Evolutionary conservation across 805 yeast genomes (phyloP).

Genomic region (Myxozyma udenii): DNA sequence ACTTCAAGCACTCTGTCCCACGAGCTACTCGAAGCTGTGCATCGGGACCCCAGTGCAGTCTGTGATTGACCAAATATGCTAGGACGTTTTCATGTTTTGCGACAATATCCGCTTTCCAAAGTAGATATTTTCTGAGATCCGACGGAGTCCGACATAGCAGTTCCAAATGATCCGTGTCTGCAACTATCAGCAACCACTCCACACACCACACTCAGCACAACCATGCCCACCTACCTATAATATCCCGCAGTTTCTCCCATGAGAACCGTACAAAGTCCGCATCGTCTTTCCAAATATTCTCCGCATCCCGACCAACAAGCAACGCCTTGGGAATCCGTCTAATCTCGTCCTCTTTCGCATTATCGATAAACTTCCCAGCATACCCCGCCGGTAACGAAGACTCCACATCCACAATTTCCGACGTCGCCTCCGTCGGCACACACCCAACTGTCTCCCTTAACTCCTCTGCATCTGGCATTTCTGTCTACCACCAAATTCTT

Average conservation of each 20-base stretch:
- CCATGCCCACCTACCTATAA: constrained; percentile 24
- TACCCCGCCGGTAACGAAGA: no score
- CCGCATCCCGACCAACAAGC: constrained; percentile 20
- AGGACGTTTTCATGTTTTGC: constrained; percentile 33
- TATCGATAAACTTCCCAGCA: no score
- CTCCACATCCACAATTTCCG: no score
- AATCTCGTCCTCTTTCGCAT: background rate
- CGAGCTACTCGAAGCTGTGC: constrained; percentile 4
- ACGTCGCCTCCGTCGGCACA: no score
- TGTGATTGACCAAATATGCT: constrained; percentile 30
- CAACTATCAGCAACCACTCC: constrained; percentile 19
- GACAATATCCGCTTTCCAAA: constrained; percentile 31
- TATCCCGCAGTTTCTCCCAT: constrained; percentile 32
- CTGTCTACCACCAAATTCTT: no score
- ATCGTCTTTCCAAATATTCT: constrained; percentile 17
- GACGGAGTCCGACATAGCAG: constrained; percentile 34
- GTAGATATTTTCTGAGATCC: constrained; percentile 31
- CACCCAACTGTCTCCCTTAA: no score
- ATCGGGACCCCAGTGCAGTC: constrained; percentile 35
- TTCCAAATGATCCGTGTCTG: constrained; percentile 27
- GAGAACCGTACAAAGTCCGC: constrained; percentile 30
- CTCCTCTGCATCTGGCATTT: no score
- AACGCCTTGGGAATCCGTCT: constrained; percentile 3
- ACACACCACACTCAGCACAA: background rate
- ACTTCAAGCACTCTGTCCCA: constrained; percentile 25